A percentile compares a stretch with the other conserved stretches of the same genome.
These are phyloP conservation scores for Nicotiana benthamiana DNA, from an alignment of 257 asterid species.

Conservation along the genomic window DNA sequence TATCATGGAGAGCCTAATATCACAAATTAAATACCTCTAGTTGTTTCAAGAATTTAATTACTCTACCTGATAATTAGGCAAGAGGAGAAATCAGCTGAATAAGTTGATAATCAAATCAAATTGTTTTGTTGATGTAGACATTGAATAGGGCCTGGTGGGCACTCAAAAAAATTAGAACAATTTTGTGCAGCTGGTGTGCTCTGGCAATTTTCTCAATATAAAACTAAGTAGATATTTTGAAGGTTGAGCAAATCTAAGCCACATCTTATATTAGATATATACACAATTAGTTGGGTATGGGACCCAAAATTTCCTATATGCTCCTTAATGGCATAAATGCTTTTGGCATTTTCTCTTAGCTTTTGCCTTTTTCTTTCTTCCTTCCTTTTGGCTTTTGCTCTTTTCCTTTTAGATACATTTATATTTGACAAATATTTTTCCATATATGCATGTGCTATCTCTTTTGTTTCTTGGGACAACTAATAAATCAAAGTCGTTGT, in stretches of 20 bases:
- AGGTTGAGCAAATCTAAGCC: constrained; percentile 27
- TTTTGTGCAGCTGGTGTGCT: constrained; percentile 18
- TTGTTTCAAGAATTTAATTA: background rate
- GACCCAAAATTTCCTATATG: constrained; percentile 26
- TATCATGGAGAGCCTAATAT: background rate
- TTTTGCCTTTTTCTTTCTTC: constrained; percentile 19
- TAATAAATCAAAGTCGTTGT: background rate
- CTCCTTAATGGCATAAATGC: constrained; percentile 29
- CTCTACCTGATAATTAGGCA: background rate
- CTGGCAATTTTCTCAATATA: constrained; percentile 9
- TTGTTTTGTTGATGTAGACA: constrained; percentile 14
- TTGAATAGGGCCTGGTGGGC: constrained; percentile 1
- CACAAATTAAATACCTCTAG: background rate
- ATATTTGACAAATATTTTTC: background rate
- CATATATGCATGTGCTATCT: constrained; percentile 2
- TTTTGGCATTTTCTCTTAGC: constrained; percentile 32
- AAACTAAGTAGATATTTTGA: constrained; percentile 26
- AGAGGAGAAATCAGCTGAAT: background rate
- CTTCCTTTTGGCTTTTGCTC: constrained; percentile 7
- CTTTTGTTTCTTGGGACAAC: background rate
- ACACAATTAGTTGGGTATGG: constrained; percentile 20
- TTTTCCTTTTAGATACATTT: constrained; percentile 12
- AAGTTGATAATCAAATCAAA: background rate
- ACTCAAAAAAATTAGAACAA: constrained; percentile 8
- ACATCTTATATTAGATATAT: constrained; percentile 22